phyloP scores from a whole-genome alignment of 768 basidiomycete genomes.

The Pleurotus platypus region DNA sequence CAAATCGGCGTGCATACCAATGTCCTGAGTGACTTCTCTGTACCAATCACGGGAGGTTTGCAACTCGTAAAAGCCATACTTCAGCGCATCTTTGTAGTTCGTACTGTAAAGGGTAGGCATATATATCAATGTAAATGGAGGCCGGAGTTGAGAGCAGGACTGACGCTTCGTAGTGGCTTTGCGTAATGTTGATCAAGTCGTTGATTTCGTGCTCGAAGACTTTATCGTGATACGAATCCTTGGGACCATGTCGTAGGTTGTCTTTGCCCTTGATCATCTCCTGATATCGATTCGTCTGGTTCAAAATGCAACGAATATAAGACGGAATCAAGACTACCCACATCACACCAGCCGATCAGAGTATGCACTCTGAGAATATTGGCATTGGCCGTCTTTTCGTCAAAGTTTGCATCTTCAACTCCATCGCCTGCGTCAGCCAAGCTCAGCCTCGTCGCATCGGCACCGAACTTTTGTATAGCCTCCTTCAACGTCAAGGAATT shows the following conservation, averaged over 20 bases:
- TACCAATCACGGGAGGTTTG: constrained; percentile 94
- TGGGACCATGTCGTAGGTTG: constrained; percentile 69
- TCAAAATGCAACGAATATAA: background rate
- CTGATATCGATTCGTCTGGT: constrained; percentile 29
- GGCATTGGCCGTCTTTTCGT: constrained; percentile 97
- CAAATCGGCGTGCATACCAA: constrained; percentile 90
- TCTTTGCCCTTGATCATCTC: constrained; percentile 75
- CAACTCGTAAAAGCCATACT: constrained; percentile 94
- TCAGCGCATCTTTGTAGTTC: constrained; percentile 93
- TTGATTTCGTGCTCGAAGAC: constrained; percentile 93
- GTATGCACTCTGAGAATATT: constrained; percentile 93
- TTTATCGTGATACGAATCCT: constrained; percentile 76
- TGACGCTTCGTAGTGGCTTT: constrained; percentile 78
- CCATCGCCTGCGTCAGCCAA: constrained; percentile 98
- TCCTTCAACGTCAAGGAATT: constrained; percentile 91
- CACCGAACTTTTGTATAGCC: constrained; percentile 91
- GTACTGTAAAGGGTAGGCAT: constrained; percentile 46
- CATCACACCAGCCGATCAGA: constrained; percentile 88
- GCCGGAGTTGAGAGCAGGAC: constrained; percentile 22
- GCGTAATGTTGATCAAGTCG: constrained; percentile 77
- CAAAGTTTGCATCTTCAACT: constrained; percentile 98
- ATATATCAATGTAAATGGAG: background rate
- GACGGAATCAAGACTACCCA: constrained; percentile 26
- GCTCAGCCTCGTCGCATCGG: constrained; percentile 88
- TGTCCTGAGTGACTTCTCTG: constrained; percentile 83